Percentiles rank a stretch among this genome's conserved stretches.
Conservation (phyloP, 73 alveolate species). For the Paramecium primaurelia region DNA sequence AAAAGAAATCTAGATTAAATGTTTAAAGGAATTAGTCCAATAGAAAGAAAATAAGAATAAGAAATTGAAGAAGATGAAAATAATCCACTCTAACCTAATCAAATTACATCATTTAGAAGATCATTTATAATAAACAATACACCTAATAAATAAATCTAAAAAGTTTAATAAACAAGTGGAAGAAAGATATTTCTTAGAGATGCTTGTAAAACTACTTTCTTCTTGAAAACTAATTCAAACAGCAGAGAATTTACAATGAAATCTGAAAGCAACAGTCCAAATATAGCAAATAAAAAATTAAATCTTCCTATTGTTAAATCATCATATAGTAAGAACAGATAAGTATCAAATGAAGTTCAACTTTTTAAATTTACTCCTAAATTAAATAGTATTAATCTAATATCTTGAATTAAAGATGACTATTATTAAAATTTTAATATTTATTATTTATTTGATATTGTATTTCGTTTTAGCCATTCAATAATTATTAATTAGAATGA, state of each 20-base stretch:
- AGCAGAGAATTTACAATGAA: neutral
- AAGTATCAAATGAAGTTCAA: neutral
- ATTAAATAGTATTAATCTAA: neutral
- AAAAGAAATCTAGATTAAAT: neutral
- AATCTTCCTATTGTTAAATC: neutral
- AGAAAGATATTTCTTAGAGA: neutral
- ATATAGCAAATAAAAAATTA: neutral
- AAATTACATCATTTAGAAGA: neutral
- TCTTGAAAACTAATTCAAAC: neutral
- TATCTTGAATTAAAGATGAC: neutral
- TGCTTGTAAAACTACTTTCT: neutral
- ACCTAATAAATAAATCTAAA: neutral
- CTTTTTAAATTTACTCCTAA: neutral
- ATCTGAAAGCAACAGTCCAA: neutral
- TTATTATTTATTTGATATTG: neutral
- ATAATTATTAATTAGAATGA: neutral
- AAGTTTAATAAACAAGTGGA: neutral
- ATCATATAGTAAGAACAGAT: neutral
- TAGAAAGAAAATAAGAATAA: neutral
- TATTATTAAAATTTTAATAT: neutral
- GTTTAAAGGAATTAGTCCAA: neutral
- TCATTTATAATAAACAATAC: neutral
- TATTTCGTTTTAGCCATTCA: neutral
- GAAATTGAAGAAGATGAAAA: slow-evolving; percentile 1
- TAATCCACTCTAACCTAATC: neutral